Base-by-base conservation (phyloP, 345 rosid genomes). In the Eucalyptus regnans region DNA sequence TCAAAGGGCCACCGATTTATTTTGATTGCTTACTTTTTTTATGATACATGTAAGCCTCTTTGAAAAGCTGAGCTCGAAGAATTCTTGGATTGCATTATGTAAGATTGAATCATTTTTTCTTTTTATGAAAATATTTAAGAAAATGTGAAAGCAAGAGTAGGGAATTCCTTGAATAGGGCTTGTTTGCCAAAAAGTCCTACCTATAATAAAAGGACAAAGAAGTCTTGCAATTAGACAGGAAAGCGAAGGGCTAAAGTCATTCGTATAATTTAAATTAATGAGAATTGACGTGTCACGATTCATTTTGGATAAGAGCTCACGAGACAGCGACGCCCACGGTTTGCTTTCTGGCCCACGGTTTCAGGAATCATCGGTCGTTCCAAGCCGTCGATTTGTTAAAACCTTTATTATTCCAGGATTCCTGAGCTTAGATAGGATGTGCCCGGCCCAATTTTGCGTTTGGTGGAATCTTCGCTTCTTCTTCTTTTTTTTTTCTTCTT, bases 291-390 rank as follows among this genome's bases (percentile, higher is more conserved):
- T 88, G 91, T 56, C 89, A 41, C 85, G 18, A 25, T 62, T 56
- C n/a, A 22, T 52, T 50, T 50, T 37, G 51, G 56, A 41, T 89
- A 27, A 27, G 49, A 48, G 83, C 60, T 37, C 22, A 7, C 14
- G 6, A 27, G 58, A 23, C 13, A 27, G 44, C 1, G 64, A 10
- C 88, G 94, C 92, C 92, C 92, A 44, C 12, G 49, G 92, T 89
- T 91, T 86, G 44, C 90, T n/a, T 4, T 20, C 3, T 22, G 60
- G 88, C 91, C 91, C 90, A 41, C 49, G 88, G 91, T 87, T 90
- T 84, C 25, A 1, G 4, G 83, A 76, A 41, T 41, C 27, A 41
- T 41, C 6, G 48, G 46, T 76, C 10, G 83, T 37, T 71, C 27
- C 27, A 10, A 37, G 83, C 83, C 83, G 46, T 71, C 46, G 5